A percentile compares a stretch with the other conserved stretches of the same genome.
phyloP scores from a whole-genome alignment of 2,329 filamentous ascomycete species.

The Pseudogymnoascus sp. region DNA sequence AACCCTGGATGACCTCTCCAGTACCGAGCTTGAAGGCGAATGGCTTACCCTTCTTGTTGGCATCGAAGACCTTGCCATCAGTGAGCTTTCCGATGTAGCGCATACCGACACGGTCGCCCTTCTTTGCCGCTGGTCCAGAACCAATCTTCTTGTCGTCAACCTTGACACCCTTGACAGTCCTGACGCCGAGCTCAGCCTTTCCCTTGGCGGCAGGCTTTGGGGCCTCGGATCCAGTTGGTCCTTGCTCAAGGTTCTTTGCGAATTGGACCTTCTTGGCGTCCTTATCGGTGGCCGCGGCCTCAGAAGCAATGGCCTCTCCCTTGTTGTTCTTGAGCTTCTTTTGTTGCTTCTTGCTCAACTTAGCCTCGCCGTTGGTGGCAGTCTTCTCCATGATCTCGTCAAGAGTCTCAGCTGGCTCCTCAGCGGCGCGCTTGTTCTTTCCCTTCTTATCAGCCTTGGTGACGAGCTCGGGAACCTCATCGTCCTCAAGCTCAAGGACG shows the following conservation, averaged over 20 bases:
- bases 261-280: conserved; percentile 95
- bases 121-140: conserved; percentile 75
- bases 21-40: conserved; percentile 92
- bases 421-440: conserved; percentile 91
- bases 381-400: conserved; percentile 80
- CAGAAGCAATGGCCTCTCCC: conserved; percentile 65
- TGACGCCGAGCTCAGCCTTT: conserved; percentile 56
- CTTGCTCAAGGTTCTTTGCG: conserved; percentile 96
- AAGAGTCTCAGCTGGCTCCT: conserved; percentile 57
- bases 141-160: conserved; percentile 94
- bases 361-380: conserved; percentile 45
- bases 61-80: conserved; percentile 93
- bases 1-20: conserved; percentile 97
- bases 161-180: conserved; percentile 78
- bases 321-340: conserved; percentile 99
- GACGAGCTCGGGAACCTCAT: conserved; percentile 59
- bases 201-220: conserved; percentile 45
- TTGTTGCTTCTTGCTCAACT: conserved; percentile 89
- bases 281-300: conserved; percentile 46
- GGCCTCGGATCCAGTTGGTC: conserved; percentile 64
- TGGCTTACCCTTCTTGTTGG: conserved; percentile 98
- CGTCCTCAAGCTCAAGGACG: conserved; percentile 75
- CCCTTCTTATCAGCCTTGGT: conserved; percentile 44
- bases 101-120: conserved; percentile 83
- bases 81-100: conserved; percentile 96